Base-by-base conservation (phyloP, 1,284 basidiomycete genomes). In the Meripilus lineatus region DNA sequence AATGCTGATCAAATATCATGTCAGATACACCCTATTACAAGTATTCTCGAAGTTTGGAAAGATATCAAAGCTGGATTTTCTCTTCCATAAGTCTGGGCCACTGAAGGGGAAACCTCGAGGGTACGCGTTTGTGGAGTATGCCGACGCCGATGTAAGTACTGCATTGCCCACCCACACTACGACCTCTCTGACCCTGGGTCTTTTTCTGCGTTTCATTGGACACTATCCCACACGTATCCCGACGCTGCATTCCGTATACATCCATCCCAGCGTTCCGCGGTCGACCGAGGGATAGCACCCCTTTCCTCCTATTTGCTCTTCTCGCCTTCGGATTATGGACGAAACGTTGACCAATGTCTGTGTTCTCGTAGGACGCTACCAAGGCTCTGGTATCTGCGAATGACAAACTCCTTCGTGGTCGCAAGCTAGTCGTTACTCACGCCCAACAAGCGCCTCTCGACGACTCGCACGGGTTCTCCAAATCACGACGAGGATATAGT, bases 71-170 rank as follows among this genome's bases (percentile, higher is more conserved):
- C 78, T 97, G 46, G 95, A 99, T 64, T 95, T 86, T 62, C 75
- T 98, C 55, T 96, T 95, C 60, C 94, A 99, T 75, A 97, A 95
- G 68, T 72, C 83, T 0, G 95, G 95, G 0, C 75, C 84, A 3
- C 68, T 84, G 56, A 92, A 86, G 63, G 95, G 95, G 11, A 95
- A 92, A 62, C 93, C 95, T 1, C 73, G 93, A 15, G 95, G 95
- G 2, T 99, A 94, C 63, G 94, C 93, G 0, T 99, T 98, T 55
- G 70, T 99, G 25, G 92, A 97, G 66, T 97, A 84, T 59, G 73
- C 74, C 23, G 75, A 76, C 40, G 74, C 81, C 65, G 79, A 84
- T 67, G 93, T 96, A 67, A 72, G 91, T 84, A 40, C 24, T 40
- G n/a, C 43, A 14, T 32, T 47, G 33, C 42, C 28, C 32, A 49